Conservation (phyloP, 352 stramenopile genomes). For the Nothophytophthora sp. region DNA sequence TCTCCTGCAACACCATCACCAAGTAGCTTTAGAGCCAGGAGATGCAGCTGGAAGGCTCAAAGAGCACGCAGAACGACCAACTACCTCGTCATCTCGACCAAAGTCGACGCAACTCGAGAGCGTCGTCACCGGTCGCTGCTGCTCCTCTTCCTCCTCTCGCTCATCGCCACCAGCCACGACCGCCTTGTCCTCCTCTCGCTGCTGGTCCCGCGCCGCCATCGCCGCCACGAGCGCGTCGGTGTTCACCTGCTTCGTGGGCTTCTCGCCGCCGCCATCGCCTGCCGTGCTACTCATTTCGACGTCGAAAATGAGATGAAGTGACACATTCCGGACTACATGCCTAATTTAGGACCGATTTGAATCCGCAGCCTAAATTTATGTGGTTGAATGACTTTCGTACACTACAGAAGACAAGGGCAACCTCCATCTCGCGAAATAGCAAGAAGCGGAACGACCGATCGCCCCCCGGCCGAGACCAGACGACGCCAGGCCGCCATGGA, state of each 20-base stretch:
- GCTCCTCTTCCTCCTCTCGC: conserved; percentile 21
- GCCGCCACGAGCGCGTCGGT: conserved; percentile 38
- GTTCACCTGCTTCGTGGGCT: conserved; percentile 30
- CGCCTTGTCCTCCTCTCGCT: conserved; percentile 4
- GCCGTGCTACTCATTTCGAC: not conserved
- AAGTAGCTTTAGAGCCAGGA: no score
- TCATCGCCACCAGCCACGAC: not conserved
- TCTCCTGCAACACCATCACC: conserved; percentile 37
- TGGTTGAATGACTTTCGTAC: no score
- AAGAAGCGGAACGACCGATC: conserved; percentile 12
- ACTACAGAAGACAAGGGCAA: no score
- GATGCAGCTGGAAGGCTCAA: no score
- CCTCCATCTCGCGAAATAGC: no score
- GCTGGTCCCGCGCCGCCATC: conserved; percentile 24
- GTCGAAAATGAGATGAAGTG: no score
- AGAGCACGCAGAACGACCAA: not conserved
- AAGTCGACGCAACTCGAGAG: conserved; percentile 83
- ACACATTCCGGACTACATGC: no score
- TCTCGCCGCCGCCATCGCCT: not conserved
- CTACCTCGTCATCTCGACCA: conserved; percentile 42
- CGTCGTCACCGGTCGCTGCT: conserved; percentile 28
- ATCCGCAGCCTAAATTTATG: no score
- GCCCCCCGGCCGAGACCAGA: conserved; percentile 1
- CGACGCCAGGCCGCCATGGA: conserved; percentile 50
- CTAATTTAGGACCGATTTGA: no score